These are phyloP conservation scores for Fagus crenata DNA, from an alignment of 306 rosid genomes.

Conservation along the genomic window DNA sequence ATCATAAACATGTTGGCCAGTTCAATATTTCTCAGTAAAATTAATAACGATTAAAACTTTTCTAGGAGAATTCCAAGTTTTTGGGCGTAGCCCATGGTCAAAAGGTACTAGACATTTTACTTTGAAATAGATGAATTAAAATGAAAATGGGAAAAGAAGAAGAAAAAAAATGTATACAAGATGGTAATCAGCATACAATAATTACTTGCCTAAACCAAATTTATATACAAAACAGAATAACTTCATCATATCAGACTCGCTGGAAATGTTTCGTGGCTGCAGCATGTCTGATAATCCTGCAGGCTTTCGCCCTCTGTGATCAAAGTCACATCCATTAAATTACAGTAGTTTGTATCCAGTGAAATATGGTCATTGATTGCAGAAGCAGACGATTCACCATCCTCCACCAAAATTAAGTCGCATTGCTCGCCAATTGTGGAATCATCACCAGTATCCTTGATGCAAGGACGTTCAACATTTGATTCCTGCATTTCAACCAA, in stretches of 20 bases:
- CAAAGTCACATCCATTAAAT: conserved; percentile 37
- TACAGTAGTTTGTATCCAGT: conserved; percentile 43
- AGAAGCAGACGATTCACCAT: conserved; percentile 31
- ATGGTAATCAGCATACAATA: neutral
- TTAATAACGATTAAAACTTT: neutral
- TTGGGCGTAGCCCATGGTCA: neutral
- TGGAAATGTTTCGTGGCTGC: conserved; percentile 40
- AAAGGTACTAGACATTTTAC: conserved; percentile 1
- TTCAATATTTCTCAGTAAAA: too few relatives aligned
- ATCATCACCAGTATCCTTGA: conserved; percentile 34
- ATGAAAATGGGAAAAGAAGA: neutral
- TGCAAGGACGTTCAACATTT: conserved; percentile 27
- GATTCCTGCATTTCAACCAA: conserved; percentile 38
- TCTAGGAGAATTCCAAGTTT: neutral
- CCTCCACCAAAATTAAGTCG: conserved; percentile 57
- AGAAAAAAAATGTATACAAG: neutral
- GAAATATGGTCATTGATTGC: conserved; percentile 29
- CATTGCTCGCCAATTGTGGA: conserved; percentile 27
- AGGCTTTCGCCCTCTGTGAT: conserved; percentile 33
- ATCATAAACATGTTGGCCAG: too few relatives aligned
- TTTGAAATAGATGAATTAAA: neutral
- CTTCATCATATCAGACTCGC: conserved; percentile 53
- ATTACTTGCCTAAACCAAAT: conserved; percentile 3
- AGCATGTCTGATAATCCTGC: conserved; percentile 35
- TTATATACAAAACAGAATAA: conserved; percentile 18